Evolutionary conservation across 305 asterid species (phyloP).

Genomic region (Rubia tinctorum): DNA sequence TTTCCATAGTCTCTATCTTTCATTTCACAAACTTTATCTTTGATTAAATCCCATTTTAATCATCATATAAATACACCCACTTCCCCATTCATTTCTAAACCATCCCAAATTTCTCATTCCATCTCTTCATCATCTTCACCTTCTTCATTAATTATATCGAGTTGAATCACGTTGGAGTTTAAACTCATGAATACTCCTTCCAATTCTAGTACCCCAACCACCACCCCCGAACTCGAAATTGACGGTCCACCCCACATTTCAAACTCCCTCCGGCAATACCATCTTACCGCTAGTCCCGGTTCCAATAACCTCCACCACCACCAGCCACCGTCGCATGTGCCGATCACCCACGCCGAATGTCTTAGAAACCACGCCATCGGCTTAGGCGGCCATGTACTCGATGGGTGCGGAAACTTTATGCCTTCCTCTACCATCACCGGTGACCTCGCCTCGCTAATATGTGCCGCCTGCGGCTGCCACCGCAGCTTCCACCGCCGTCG

Average conservation of each 20-base stretch:
- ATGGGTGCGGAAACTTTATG: conserved; percentile 90
- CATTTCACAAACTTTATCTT: too few relatives aligned
- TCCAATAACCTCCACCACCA: conserved; percentile 24
- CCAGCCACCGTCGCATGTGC: conserved; percentile 21
- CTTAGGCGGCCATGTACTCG: conserved; percentile 75
- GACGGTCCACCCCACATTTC: conserved; percentile 76
- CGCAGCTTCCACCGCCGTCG: conserved; percentile 73
- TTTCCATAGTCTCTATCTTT: too few relatives aligned
- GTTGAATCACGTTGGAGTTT: conserved; percentile 20
- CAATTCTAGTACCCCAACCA: conserved; percentile 16
- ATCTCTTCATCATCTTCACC: too few relatives aligned
- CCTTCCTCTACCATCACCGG: conserved; percentile 37
- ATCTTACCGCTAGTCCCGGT: conserved; percentile 2
- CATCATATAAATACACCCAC: too few relatives aligned
- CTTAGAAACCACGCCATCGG: conserved; percentile 80
- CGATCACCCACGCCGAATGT: conserved; percentile 49
- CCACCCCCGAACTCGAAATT: conserved; percentile 38
- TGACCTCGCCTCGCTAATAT: conserved; percentile 41
- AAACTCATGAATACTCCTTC: conserved; percentile 27
- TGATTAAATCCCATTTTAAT: too few relatives aligned
- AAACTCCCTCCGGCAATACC: conserved; percentile 26
- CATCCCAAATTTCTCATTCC: too few relatives aligned
- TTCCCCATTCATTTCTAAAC: too few relatives aligned
- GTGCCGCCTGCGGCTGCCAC: conserved; percentile 86
- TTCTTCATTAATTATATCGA: neutral